Percentiles rank a stretch among this genome's conserved stretches.
Evolutionary conservation across 805 yeast species (phyloP).

Genomic region (Starmerella riodocensis): DNA sequence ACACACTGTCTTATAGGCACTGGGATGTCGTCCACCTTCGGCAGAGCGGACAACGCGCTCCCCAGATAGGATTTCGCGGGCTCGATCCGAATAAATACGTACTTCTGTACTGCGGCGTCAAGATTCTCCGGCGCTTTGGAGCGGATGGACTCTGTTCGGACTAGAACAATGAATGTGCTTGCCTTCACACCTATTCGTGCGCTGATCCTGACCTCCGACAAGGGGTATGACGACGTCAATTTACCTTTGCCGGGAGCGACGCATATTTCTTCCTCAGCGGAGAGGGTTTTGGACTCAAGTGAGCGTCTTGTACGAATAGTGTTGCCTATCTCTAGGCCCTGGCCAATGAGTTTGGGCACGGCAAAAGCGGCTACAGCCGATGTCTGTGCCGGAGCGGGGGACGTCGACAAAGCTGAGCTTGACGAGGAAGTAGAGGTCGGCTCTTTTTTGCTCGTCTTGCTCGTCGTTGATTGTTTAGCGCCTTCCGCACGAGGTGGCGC

Average conservation of each 20-base stretch:
- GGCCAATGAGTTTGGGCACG: not conserved
- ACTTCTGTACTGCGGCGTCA: constrained; percentile 13
- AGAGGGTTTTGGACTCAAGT: constrained; percentile 4
- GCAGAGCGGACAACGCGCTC: constrained; percentile 20
- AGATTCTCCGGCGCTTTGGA: not conserved
- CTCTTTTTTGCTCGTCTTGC: not conserved
- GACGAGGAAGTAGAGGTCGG: too few species aligned
- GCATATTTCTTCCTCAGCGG: constrained; percentile 7
- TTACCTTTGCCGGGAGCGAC: constrained; percentile 8
- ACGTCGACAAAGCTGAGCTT: not conserved
- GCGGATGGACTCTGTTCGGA: not conserved
- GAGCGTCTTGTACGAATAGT: too few species aligned
- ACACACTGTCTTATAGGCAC: constrained; percentile 27
- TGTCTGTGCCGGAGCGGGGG: not conserved
- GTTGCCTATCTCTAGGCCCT: constrained; percentile 1
- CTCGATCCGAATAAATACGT: constrained; percentile 19
- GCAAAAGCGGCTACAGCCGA: too few species aligned
- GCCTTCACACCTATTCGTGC: not conserved
- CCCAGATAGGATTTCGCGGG: constrained; percentile 28
- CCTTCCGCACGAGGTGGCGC: not conserved
- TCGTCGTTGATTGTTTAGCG: not conserved
- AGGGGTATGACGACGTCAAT: constrained; percentile 1
- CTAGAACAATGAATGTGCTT: not conserved
- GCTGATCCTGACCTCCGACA: not conserved
- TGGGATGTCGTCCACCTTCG: constrained; percentile 23